phyloP scores from a whole-genome alignment of 2,329 filamentous ascomycete genomes.

The Zymoseptoria crescenta region DNA sequence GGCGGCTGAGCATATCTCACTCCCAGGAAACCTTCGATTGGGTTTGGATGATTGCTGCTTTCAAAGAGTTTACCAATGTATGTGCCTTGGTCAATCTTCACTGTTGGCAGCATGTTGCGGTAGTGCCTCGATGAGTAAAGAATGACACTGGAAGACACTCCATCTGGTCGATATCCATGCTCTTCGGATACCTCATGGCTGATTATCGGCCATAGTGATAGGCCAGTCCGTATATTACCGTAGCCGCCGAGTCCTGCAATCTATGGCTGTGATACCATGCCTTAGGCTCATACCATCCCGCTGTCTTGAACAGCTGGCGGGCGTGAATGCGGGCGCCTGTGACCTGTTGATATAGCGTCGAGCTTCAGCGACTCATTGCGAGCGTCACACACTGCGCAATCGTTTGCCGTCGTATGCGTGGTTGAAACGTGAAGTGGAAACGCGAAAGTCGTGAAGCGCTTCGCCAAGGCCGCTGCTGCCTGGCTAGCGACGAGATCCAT shows the following conservation, averaged over 20 bases:
- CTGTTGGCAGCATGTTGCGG: background rate
- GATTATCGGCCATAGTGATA: background rate
- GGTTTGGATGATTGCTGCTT: background rate
- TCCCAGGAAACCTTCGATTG: conserved; percentile 16
- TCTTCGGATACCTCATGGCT: background rate
- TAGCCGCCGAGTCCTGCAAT: background rate
- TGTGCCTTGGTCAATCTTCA: background rate
- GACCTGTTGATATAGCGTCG: background rate
- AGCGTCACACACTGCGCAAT: background rate
- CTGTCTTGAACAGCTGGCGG: background rate
- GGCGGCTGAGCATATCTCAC: conserved; percentile 31
- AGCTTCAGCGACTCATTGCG: background rate
- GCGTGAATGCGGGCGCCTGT: too few relatives aligned
- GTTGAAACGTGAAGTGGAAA: background rate
- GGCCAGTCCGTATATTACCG: background rate
- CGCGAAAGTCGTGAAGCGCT: background rate
- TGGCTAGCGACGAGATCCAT: background rate
- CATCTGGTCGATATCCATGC: background rate
- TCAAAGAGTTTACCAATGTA: background rate
- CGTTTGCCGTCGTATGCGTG: background rate
- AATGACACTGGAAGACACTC: background rate
- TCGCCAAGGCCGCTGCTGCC: background rate
- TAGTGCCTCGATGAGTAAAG: background rate
- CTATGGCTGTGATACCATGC: background rate
- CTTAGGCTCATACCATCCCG: background rate